A percentile compares a stretch with the other conserved stretches of the same genome.
Conservation (phyloP, 768 basidiomycete species). For the Saitozyma podzolica region DNA sequence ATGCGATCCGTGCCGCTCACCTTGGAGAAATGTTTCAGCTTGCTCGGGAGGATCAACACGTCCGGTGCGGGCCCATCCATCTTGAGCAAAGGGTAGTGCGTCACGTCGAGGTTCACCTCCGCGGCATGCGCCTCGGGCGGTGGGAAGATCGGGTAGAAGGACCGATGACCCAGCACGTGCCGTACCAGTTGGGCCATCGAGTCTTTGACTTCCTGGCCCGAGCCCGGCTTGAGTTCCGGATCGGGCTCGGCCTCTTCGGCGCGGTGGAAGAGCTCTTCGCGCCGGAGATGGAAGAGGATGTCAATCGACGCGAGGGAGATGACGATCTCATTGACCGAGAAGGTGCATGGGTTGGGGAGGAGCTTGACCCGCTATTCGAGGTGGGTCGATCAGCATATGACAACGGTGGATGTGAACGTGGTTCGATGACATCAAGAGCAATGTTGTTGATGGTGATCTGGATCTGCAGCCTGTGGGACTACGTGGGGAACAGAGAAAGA, state of each 20-base stretch:
- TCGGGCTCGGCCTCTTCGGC: slow-evolving; percentile 64
- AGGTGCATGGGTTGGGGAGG: slow-evolving; percentile 82
- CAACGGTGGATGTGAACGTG: no score
- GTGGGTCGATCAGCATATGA: neutral
- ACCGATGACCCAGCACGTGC: slow-evolving; percentile 82
- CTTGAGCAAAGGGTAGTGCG: slow-evolving; percentile 64
- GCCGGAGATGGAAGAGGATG: slow-evolving; percentile 81
- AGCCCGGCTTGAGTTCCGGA: slow-evolving; percentile 12
- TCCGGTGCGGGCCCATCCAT: slow-evolving; percentile 68
- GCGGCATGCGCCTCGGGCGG: slow-evolving; percentile 69
- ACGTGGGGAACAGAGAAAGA: neutral
- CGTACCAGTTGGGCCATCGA: slow-evolving; percentile 75
- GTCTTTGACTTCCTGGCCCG: slow-evolving; percentile 56
- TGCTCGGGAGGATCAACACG: slow-evolving; percentile 81
- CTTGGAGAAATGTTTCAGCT: slow-evolving; percentile 86
- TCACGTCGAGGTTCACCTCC: slow-evolving; percentile 87
- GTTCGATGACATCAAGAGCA: neutral
- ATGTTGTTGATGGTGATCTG: neutral
- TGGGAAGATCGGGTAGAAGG: slow-evolving; percentile 95
- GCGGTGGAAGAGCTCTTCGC: slow-evolving; percentile 73
- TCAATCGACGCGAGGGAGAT: slow-evolving; percentile 84
- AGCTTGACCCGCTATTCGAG: slow-evolving; percentile 66
- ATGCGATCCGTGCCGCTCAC: slow-evolving; percentile 54
- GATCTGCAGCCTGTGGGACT: neutral
- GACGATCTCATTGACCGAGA: slow-evolving; percentile 78